phyloP scores from a whole-genome alignment of 306 rosid genomes.

The Echinosophora koreensis region DNA sequence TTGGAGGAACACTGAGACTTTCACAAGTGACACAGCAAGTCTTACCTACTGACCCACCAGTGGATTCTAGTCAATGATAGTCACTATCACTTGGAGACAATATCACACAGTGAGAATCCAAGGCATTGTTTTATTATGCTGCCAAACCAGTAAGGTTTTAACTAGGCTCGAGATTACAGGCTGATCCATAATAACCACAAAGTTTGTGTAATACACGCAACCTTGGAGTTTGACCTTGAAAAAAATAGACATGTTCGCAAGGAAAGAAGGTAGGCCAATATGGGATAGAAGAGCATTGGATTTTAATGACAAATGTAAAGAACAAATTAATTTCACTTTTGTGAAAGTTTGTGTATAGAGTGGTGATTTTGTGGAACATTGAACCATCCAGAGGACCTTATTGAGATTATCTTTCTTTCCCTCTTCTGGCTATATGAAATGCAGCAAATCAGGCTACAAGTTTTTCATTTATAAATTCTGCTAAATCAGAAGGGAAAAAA shows the following conservation, averaged over 20 bases:
- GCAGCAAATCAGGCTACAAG: conserved; percentile 15
- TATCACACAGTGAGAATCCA: background rate
- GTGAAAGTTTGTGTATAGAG: conserved; percentile 47
- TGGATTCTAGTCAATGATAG: conserved; percentile 48
- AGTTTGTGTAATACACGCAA: conserved; percentile 7
- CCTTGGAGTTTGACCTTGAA: conserved; percentile 26
- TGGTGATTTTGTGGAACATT: conserved; percentile 36
- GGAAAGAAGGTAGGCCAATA: conserved; percentile 33
- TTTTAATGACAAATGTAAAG: conserved; percentile 48
- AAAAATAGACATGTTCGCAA: conserved; percentile 1
- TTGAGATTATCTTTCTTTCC: conserved; percentile 21
- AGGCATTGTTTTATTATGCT: conserved; percentile 34
- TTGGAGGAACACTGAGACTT: conserved; percentile 87
- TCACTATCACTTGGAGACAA: conserved; percentile 16
- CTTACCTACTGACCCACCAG: conserved; percentile 15
- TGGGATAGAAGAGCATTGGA: conserved; percentile 35
- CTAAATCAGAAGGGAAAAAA: background rate
- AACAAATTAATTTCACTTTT: conserved; percentile 33
- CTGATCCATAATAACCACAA: background rate
- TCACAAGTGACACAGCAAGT: conserved; percentile 54
- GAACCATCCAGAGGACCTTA: conserved; percentile 35
- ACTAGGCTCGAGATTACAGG: conserved; percentile 6
- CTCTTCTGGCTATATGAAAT: conserved; percentile 27
- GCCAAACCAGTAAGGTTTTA: conserved; percentile 31
- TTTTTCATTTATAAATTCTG: conserved; percentile 26